These are phyloP conservation scores for Pseudocohnilembus persalinus DNA, from an alignment of 169 alveolate genomes.

Conservation along the genomic window DNA sequence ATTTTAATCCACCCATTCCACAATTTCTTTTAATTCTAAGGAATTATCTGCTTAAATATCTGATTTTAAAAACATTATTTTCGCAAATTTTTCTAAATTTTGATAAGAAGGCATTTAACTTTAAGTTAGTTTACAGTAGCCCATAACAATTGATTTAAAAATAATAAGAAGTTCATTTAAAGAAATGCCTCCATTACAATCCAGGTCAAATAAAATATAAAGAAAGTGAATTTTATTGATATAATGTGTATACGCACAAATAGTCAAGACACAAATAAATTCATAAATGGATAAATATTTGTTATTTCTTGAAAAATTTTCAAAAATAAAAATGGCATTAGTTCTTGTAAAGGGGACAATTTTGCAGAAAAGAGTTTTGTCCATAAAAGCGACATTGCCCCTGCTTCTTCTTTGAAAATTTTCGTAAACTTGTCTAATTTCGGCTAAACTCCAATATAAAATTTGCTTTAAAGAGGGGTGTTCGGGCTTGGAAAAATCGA, in stretches of 20 bases:
- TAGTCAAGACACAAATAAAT: slow-evolving; percentile 34
- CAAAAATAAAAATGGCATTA: slow-evolving; percentile 33
- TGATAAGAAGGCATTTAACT: slow-evolving; percentile 32
- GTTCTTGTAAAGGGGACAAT: slow-evolving; percentile 40
- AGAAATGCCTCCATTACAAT: slow-evolving; percentile 39
- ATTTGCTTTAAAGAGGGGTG: slow-evolving; percentile 32
- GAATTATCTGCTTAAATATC: slow-evolving; percentile 46
- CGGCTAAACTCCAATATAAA: slow-evolving; percentile 30
- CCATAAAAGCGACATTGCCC: slow-evolving; percentile 21
- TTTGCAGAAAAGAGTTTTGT: slow-evolving; percentile 36
- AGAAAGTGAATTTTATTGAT: slow-evolving; percentile 38
- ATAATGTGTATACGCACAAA: slow-evolving; percentile 32
- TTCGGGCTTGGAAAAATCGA: slow-evolving; percentile 31
- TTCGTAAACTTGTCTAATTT: slow-evolving; percentile 38
- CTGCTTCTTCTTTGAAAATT: slow-evolving; percentile 35
- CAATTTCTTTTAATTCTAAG: slow-evolving; percentile 37
- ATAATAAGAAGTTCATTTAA: slow-evolving; percentile 37
- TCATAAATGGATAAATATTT: slow-evolving; percentile 35
- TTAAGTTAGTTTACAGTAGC: slow-evolving; percentile 38
- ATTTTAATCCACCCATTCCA: slow-evolving; percentile 41
- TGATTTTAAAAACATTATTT: slow-evolving; percentile 36
- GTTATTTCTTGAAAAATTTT: slow-evolving; percentile 20
- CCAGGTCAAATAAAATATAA: slow-evolving; percentile 33
- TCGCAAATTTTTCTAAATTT: slow-evolving; percentile 39
- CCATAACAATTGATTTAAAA: slow-evolving; percentile 39